phyloP scores from a whole-genome alignment of 441 rosid species.

The Euphorbia schlechtendalii region DNA sequence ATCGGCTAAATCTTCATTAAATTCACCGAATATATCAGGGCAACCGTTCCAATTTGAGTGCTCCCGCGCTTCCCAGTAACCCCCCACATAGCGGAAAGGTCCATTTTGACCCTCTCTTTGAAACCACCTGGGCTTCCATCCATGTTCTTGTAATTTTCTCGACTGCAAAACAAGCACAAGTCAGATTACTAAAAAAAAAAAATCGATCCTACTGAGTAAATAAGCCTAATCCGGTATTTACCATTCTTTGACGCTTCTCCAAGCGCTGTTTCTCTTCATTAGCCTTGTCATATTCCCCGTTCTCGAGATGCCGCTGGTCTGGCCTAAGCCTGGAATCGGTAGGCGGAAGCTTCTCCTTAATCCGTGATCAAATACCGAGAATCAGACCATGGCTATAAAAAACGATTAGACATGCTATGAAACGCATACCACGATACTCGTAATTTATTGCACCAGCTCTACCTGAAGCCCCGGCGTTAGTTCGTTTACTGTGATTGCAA shows the following conservation, averaged over 20 bases:
- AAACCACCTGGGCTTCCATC: conserved; percentile 97
- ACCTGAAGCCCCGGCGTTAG: conserved; percentile 85
- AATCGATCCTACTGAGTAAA: too few species aligned
- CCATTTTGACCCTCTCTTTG: conserved; percentile 47
- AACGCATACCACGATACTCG: conserved; percentile 18
- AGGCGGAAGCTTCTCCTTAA: conserved; percentile 95
- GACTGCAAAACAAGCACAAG: conserved; percentile 40
- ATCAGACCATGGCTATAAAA: conserved; percentile 48
- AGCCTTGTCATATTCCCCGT: conserved; percentile 92
- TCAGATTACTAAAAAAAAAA: neutral
- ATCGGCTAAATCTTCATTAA: conserved; percentile 33
- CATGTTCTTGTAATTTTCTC: conserved; percentile 79
- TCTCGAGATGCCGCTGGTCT: conserved; percentile 89
- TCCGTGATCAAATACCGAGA: conserved; percentile 53
- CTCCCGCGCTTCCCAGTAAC: conserved; percentile 93
- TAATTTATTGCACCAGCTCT: conserved; percentile 31
- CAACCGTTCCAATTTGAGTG: conserved; percentile 66
- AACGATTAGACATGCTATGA: conserved; percentile 37
- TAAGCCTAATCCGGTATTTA: conserved; percentile 18
- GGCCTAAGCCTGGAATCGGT: conserved; percentile 93
- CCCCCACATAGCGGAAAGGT: conserved; percentile 55
- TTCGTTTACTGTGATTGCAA: conserved; percentile 84
- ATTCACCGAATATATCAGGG: conserved; percentile 73
- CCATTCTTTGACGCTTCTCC: conserved; percentile 94
- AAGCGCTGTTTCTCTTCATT: conserved; percentile 81